Conservation (phyloP, 139 green algal species). For the Picochlorum costavermella region DNA sequence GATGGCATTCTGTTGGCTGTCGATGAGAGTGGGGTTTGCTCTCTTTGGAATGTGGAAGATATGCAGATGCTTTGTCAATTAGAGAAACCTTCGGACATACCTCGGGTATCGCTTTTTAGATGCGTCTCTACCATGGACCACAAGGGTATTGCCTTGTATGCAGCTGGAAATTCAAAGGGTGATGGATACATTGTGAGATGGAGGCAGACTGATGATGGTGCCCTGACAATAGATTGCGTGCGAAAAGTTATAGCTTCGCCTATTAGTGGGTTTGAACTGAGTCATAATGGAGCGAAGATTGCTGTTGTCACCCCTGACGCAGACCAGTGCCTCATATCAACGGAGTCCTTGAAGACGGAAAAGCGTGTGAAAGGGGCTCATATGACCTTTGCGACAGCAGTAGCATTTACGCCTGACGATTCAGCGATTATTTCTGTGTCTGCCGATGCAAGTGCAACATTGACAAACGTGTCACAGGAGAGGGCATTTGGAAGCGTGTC, state of each 20-base stretch:
- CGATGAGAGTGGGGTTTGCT: conserved; percentile 22
- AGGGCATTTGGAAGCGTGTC: no score
- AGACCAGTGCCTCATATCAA: conserved; percentile 21
- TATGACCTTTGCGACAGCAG: conserved; percentile 48
- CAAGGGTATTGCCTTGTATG: conserved; percentile 15
- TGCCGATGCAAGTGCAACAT: conserved; percentile 19
- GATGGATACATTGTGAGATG: conserved; percentile 25
- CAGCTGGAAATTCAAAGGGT: conserved; percentile 16
- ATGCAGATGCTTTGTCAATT: conserved; percentile 18
- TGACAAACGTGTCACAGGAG: neutral
- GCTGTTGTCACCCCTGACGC: conserved; percentile 26
- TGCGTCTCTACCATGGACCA: conserved; percentile 17
- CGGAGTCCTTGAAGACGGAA: conserved; percentile 14
- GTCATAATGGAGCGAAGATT: conserved; percentile 15
- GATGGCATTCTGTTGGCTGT: conserved; percentile 22
- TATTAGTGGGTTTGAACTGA: conserved; percentile 30
- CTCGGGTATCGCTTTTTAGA: conserved; percentile 23
- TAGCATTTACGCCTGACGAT: conserved; percentile 32
- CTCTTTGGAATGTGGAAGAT: conserved; percentile 15
- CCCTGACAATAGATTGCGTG: conserved; percentile 9
- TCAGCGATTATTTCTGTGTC: conserved; percentile 13
- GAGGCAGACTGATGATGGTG: conserved; percentile 25
- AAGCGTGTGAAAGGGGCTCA: conserved; percentile 26
- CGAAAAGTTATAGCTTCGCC: conserved; percentile 12
- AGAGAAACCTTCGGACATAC: conserved; percentile 19